phyloP scores from a whole-genome alignment of 228 moss, liverwort and hornwort genomes.

The Sphagnum fallax region DNA sequence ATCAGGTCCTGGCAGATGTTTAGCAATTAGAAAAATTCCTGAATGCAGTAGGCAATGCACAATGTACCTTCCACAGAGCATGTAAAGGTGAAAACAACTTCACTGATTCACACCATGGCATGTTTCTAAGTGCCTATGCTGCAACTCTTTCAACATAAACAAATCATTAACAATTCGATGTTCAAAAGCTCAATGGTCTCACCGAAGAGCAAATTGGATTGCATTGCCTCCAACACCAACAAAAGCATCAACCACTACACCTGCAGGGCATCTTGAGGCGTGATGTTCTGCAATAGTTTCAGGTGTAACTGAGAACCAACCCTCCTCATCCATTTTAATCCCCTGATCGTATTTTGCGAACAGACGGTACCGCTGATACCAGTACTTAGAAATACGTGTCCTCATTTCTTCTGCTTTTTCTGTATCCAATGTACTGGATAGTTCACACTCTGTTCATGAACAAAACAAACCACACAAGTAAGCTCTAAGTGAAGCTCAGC shows the following conservation, averaged over 20 bases:
- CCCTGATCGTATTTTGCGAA: slow-evolving; percentile 85
- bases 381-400: slow-evolving; percentile 61
- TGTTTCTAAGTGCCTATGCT: no score
- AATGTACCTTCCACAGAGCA: no score
- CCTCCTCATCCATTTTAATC: slow-evolving; percentile 93
- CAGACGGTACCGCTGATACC: slow-evolving; percentile 69
- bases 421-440: slow-evolving; percentile 25
- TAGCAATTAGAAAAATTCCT: no score
- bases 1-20: no score
- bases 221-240: slow-evolving; percentile 96
- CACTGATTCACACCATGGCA: no score
- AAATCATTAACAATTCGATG: no score
- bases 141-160: no score
- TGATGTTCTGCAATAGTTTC: slow-evolving; percentile 86
- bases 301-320: slow-evolving; percentile 98
- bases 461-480: background rate
- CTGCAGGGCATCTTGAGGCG: slow-evolving; percentile 61
- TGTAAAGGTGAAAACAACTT: no score
- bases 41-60: no score
- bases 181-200: slow-evolving; percentile 1
- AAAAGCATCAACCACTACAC: slow-evolving; percentile 82
- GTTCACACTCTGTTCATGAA: slow-evolving; percentile 23
- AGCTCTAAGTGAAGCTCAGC: background rate
- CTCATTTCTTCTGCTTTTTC: slow-evolving; percentile 38
- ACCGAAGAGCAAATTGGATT: slow-evolving; percentile 94